Percentiles rank a stretch among this genome's conserved stretches.
Conservation (phyloP, 1,139 yeast species). For the Geotrichum candidum region DNA sequence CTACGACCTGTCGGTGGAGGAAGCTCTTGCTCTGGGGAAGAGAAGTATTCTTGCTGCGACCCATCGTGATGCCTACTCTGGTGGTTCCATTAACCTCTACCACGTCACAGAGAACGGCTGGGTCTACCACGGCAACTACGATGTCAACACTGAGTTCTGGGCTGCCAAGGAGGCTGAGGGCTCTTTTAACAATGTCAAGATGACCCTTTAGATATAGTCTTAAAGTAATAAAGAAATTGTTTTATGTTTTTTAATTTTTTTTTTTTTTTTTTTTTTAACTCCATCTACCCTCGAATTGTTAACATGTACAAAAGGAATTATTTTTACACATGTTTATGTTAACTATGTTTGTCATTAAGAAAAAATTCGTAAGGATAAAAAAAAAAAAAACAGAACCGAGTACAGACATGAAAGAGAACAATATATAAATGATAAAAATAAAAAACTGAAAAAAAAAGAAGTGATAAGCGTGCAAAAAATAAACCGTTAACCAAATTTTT, state of each 20-base stretch:
- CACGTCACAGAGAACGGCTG: constrained; percentile 93
- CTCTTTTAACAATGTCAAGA: constrained; percentile 81
- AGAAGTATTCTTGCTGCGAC: constrained; percentile 96
- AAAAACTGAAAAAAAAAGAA: background rate
- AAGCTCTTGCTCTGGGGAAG: constrained; percentile 89
- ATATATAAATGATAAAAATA: background rate
- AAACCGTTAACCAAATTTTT: background rate
- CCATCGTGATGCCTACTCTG: constrained; percentile 97
- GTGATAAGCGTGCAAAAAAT: background rate
- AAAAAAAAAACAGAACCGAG: background rate
- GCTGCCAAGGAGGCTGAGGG: constrained; percentile 82
- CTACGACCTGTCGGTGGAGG: constrained; percentile 88
- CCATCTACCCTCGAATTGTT: background rate
- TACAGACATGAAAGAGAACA: background rate
- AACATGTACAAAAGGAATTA: background rate
- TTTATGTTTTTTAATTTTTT: background rate
- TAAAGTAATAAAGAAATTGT: background rate
- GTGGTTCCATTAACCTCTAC: constrained; percentile 90
- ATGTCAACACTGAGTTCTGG: constrained; percentile 90
- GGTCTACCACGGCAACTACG: constrained; percentile 92
- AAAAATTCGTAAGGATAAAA: background rate
- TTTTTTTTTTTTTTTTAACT: background rate
- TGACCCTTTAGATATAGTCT: constrained; percentile 17
- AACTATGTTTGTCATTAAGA: background rate
- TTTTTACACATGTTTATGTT: background rate